A percentile compares a stretch with the other conserved stretches of the same genome.
Conservation (phyloP, 345 rosid genomes). For the Turnera subulata region DNA sequence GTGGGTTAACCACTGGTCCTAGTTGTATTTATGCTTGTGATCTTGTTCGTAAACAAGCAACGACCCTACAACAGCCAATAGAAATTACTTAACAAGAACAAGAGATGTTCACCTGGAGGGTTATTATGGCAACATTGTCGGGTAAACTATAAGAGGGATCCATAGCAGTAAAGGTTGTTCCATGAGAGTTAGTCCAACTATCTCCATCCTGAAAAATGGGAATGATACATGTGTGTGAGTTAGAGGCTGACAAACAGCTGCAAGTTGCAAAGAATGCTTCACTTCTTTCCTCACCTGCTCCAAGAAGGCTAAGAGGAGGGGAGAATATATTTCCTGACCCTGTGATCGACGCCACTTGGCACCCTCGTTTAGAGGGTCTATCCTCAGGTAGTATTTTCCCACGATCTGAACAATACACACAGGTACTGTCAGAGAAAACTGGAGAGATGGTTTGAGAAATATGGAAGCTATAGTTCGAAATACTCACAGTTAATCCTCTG, state of each 20-base stretch:
- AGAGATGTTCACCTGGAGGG: constrained; percentile 63
- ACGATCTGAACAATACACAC: constrained; percentile 12
- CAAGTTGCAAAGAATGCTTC: constrained; percentile 12
- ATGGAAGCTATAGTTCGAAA: neutral
- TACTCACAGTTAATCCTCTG: constrained; percentile 80
- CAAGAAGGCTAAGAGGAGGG: constrained; percentile 82
- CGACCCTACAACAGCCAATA: too few relatives aligned
- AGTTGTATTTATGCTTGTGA: too few relatives aligned
- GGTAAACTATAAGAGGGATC: constrained; percentile 78
- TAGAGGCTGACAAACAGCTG: neutral
- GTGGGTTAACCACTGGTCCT: too few relatives aligned
- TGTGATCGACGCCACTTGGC: constrained; percentile 86
- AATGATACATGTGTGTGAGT: neutral
- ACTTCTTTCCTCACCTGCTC: constrained; percentile 53
- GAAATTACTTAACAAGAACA: neutral
- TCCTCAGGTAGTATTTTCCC: constrained; percentile 61
- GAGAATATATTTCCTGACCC: constrained; percentile 91
- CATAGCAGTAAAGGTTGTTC: constrained; percentile 58
- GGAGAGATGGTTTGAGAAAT: neutral
- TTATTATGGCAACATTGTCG: constrained; percentile 63
- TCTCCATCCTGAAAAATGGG: constrained; percentile 53
- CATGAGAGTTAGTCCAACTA: constrained; percentile 51
- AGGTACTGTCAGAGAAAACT: neutral
- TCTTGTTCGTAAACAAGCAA: too few relatives aligned
- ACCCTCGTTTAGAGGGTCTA: constrained; percentile 73